These are phyloP conservation scores for Suhomyces maxii DNA, from an alignment of 1,139 yeast genomes.

Conservation along the genomic window DNA sequence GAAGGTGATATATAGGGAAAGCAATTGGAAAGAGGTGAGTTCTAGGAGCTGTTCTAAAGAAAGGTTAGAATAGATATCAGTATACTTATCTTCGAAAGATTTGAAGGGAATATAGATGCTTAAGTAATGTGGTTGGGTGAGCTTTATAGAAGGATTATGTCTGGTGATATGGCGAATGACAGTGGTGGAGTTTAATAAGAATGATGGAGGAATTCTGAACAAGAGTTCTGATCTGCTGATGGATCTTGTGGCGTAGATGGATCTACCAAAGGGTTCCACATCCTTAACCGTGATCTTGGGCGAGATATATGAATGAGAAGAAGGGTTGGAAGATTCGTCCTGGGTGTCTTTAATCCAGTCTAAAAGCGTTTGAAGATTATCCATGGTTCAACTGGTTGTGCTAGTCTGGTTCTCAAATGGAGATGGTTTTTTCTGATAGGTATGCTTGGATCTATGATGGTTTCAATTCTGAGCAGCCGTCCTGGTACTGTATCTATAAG, in stretches of 20 bases:
- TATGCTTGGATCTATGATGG: too few species aligned
- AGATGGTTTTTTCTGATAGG: too few species aligned
- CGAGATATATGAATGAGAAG: constrained; percentile 29
- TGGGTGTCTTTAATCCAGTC: constrained; percentile 29
- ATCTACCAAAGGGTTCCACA: constrained; percentile 55
- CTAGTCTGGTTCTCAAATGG: too few species aligned
- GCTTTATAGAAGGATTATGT: constrained; percentile 19
- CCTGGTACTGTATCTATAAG: too few species aligned
- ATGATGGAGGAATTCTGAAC: constrained; percentile 57
- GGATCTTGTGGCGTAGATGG: constrained; percentile 46
- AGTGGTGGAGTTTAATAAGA: constrained; percentile 61
- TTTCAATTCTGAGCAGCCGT: too few species aligned
- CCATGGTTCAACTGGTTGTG: neutral
- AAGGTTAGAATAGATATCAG: constrained; percentile 35
- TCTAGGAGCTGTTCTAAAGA: constrained; percentile 28
- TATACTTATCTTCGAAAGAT: constrained; percentile 17
- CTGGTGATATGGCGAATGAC: constrained; percentile 42
- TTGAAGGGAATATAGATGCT: constrained; percentile 23
- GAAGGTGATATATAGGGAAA: constrained; percentile 48
- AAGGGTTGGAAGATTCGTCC: constrained; percentile 22
- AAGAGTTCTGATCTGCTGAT: constrained; percentile 45
- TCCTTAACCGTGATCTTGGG: constrained; percentile 31
- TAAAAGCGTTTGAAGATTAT: constrained; percentile 11
- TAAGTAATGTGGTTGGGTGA: constrained; percentile 23
- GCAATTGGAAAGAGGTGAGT: constrained; percentile 48